phyloP scores from a whole-genome alignment of 2,329 filamentous ascomycete genomes.

The Chaetomiaceae sp. region DNA sequence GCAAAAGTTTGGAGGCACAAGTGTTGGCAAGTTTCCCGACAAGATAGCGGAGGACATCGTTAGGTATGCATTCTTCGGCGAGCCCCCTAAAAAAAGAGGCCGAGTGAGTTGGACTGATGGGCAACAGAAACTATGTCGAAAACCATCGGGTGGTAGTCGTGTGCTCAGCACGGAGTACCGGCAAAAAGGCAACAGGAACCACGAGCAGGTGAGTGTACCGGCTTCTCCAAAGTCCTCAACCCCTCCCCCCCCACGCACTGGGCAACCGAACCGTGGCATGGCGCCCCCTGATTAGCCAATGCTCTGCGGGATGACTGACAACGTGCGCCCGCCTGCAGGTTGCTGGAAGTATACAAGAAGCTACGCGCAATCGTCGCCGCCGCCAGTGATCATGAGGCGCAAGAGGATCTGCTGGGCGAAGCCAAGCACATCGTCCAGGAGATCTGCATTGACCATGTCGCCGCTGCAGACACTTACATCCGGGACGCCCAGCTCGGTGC shows the following conservation, averaged over 20 bases:
- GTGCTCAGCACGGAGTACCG: slow-evolving; percentile 90
- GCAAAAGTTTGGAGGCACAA: slow-evolving; percentile 94
- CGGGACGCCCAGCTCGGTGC: slow-evolving; percentile 52
- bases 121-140: slow-evolving; percentile 53
- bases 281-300: slow-evolving; percentile 21
- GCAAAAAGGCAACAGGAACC: slow-evolving; percentile 90
- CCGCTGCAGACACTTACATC: slow-evolving; percentile 63
- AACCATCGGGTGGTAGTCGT: slow-evolving; percentile 81
- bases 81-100: neutral
- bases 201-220: slow-evolving; percentile 73
- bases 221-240: neutral
- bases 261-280: neutral
- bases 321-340: slow-evolving; percentile 33
- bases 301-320: slow-evolving; percentile 19
- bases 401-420: slow-evolving; percentile 53
- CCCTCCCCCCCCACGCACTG: slow-evolving; percentile 13
- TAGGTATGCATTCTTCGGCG: slow-evolving; percentile 37
- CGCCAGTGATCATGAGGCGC: slow-evolving; percentile 49
- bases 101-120: neutral
- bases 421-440: slow-evolving; percentile 73
- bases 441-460: slow-evolving; percentile 77
- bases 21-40: slow-evolving; percentile 86
- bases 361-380: slow-evolving; percentile 51
- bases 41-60: slow-evolving; percentile 72
- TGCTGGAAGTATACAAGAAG: slow-evolving; percentile 57